phyloP scores from a whole-genome alignment of 2,329 filamentous ascomycete species.

The Colletotrichum plurivorum region DNA sequence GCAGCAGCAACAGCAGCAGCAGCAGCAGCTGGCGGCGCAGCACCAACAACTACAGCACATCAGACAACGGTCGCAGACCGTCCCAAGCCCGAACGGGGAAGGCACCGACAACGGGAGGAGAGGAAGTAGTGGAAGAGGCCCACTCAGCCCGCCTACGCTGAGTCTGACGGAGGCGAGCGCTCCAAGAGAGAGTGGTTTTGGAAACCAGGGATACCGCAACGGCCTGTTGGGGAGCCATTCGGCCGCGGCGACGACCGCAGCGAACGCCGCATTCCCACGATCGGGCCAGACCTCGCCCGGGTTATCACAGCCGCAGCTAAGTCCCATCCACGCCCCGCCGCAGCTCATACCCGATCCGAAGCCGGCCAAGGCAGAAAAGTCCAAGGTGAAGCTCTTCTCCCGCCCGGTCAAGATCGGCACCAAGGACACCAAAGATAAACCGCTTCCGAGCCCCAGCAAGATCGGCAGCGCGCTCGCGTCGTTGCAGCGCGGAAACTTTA shows the following conservation, averaged over 20 bases:
- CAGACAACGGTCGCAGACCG: slow-evolving; percentile 81
- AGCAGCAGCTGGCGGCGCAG: slow-evolving; percentile 60
- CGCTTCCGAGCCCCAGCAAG: slow-evolving; percentile 80
- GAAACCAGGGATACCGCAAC: slow-evolving; percentile 69
- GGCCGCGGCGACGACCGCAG: slow-evolving; percentile 78
- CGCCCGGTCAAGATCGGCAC: slow-evolving; percentile 82
- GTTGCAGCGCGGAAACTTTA: slow-evolving; percentile 76
- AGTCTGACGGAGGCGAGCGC: slow-evolving; percentile 76
- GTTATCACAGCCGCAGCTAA: slow-evolving; percentile 47
- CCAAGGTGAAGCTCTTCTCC: slow-evolving; percentile 86
- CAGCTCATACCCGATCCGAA: slow-evolving; percentile 65
- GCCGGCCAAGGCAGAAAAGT: slow-evolving; percentile 73
- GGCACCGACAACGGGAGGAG: slow-evolving; percentile 52
- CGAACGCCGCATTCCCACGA: slow-evolving; percentile 80
- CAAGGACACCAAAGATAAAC: slow-evolving; percentile 76
- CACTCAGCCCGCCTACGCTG: slow-evolving; percentile 73
- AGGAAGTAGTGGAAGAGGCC: slow-evolving; percentile 61
- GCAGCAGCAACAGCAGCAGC: slow-evolving; percentile 40
- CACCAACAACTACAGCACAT: slow-evolving; percentile 66
- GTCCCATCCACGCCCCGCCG: slow-evolving; percentile 52
- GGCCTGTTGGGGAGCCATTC: slow-evolving; percentile 72
- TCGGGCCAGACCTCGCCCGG: slow-evolving; percentile 69
- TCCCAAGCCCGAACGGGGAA: slow-evolving; percentile 64
- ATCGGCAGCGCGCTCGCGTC: slow-evolving; percentile 77
- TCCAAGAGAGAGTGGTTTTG: slow-evolving; percentile 70